Evolutionary conservation across 75 land plant genomes (phyloP).

Genomic region (Pinus albicaulis): DNA sequence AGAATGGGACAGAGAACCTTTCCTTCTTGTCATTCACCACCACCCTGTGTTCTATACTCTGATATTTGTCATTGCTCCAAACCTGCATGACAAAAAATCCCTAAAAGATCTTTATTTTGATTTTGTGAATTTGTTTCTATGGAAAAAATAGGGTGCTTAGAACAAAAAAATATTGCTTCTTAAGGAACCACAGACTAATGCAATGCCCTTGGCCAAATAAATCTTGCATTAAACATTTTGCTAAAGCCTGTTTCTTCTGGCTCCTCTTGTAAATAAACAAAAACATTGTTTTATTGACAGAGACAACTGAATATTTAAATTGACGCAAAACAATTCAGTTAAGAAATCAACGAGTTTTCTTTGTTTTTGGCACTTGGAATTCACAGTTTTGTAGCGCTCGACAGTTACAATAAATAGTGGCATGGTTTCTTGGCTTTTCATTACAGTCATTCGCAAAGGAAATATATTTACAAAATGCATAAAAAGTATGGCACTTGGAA

Average conservation of each 20-base stretch:
- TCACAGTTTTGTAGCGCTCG: too few species aligned
- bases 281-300: not conserved
- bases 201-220: too few species aligned
- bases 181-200: not conserved
- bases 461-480: too few species aligned
- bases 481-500: too few species aligned
- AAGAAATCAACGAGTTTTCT: too few species aligned
- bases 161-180: too few species aligned
- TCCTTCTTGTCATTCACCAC: constrained; percentile 66
- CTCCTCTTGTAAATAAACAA: not conserved
- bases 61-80: constrained; percentile 81
- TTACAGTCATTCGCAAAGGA: too few species aligned
- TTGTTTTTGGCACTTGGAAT: too few species aligned
- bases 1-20: constrained; percentile 70
- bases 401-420: too few species aligned
- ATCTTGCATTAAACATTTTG: not conserved
- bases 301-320: not conserved
- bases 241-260: not conserved
- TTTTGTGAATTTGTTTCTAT: too few species aligned
- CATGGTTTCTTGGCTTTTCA: too few species aligned
- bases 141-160: too few species aligned
- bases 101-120: not conserved
- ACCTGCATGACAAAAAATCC: constrained; percentile 36
- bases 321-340: not conserved
- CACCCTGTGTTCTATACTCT: constrained; percentile 84